Evolutionary conservation across 228 moss, liverwort and hornwort genomes (phyloP), one percentile per base, ranked within the genome.

Genomic region (Sphagnum magellanicum): DNA sequence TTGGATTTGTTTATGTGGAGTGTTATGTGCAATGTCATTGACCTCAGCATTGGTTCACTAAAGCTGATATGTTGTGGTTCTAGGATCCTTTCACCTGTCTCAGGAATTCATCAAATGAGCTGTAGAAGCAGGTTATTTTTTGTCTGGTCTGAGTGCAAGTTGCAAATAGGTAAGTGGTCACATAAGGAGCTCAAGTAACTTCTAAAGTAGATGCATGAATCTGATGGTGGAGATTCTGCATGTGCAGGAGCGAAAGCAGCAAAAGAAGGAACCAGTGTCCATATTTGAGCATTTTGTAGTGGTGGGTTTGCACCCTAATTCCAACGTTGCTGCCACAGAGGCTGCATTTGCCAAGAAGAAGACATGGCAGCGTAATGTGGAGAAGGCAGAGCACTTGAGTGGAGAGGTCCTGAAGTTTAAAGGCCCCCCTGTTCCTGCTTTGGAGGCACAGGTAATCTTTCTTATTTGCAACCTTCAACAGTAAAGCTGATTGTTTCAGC

Each of bases 221-320:
- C 12, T 55, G 55, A 8, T 55, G 55, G 55, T 12, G 32, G 32
- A 32, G 32, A 55, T 55, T 55, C 55, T 12, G 12, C 55, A 55
- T 55, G 55, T 55, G 55, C 55, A 97, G 96, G 97, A 93, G 75
- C 89, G 88, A 74, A 97, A 87, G 87, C 83, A 89, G 62, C 84
- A 79, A 16, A 77, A 81, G 75, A 91, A 82, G 73, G 93, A 93
- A 59, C 89, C 91, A 12, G 82, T 84, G 47, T 76, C 81, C 59
- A 84, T 97, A 73, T 97, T 93, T 81, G 97, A 97, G 70, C 97
- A 97, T 73, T 97, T 97, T 78, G 93, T 93, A 13, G 93, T 97
- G 69, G 93, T 93, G 63, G 97, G 97, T 13, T 73, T 97, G 50
- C 85, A 90, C 68, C 88, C 97, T 11, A 85, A 83, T 76, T 77